Evolutionary conservation across 495 filamentous ascomycete species (phyloP).

Genomic region (Podospora pseudopauciseta): DNA sequence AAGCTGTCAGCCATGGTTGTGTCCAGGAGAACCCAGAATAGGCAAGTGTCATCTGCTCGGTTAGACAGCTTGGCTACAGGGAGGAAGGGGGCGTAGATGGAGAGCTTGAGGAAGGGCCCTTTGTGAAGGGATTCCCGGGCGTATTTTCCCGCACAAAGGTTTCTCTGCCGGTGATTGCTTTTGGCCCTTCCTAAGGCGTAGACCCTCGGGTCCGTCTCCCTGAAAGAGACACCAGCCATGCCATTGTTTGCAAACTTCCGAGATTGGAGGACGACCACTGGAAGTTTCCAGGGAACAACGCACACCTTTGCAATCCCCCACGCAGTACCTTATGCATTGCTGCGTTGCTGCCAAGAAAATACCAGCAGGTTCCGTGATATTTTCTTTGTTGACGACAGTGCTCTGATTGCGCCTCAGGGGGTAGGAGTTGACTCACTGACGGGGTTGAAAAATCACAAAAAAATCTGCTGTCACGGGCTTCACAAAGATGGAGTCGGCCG

Average conservation of each 20-base stretch:
- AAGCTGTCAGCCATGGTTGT: neutral
- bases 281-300: neutral
- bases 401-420: neutral
- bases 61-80: neutral
- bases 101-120: neutral
- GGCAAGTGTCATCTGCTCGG: neutral
- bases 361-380: neutral
- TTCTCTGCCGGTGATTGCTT: neutral
- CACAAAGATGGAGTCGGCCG: neutral
- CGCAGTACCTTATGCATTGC: neutral
- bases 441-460: neutral
- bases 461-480: neutral
- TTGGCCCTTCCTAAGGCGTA: neutral
- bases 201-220: neutral
- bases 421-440: neutral
- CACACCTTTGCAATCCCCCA: too few relatives aligned
- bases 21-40: neutral
- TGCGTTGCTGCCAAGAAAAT: neutral
- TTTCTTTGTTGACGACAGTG: neutral
- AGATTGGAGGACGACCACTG: neutral
- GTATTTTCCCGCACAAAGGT: neutral
- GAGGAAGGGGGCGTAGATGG: neutral
- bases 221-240: neutral
- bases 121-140: neutral
- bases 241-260: slow-evolving; percentile 2